Base-by-base conservation (phyloP, 352 stramenopile species). In the Phytopythium vexans region DNA sequence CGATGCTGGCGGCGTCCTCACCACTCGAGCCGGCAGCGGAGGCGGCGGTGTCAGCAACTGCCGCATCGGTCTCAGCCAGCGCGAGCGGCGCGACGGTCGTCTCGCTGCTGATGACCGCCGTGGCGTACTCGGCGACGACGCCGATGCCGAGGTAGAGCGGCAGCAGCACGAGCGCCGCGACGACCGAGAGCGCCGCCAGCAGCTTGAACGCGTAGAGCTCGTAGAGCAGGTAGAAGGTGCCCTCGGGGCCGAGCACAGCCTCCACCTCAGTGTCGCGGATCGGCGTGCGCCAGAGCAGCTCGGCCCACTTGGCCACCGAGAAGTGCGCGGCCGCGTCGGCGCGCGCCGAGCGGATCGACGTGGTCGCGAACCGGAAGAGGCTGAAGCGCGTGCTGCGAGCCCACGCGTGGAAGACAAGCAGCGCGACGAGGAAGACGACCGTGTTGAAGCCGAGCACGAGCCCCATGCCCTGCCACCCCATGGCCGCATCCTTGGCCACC, bases 171-270 rank as follows among this genome's bases (percentile, higher is more conserved):
- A 89, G n/a, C 52, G 88, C 47, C 5, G 84, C 84, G 52, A 86
- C 80, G 31, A 74, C 56, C 40, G 72, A 89, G 37, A 94, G 70
- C 10, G 56, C 73, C 2, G 71, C 66, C 38, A 94, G 58, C 12
- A 92, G 70, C 35, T 74, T 74, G 41, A 73, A 69, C 14, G 79
- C 77, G 71, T 94, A 94, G 42, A 89, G 63, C 56, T 92, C 77
- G 56, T 89, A 94, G 31, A 92, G 66, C 53, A 94, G 57, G 57
- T 94, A 94, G 61, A 92, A 94, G 6, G 84, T 87, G 40, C 78
- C 79, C 54, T 94, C 84, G 21, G 83, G 82, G 0, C 84, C 84
- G 11, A 94, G 68, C 41, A 64, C 58, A 31, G 52, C 60, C 68
- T 92, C 82, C 16, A 92, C 65, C 38, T 78, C 68, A 40, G 82